These are phyloP conservation scores for Bisporella sp. DNA, from an alignment of 2,329 filamentous ascomycete species.

Conservation along the genomic window DNA sequence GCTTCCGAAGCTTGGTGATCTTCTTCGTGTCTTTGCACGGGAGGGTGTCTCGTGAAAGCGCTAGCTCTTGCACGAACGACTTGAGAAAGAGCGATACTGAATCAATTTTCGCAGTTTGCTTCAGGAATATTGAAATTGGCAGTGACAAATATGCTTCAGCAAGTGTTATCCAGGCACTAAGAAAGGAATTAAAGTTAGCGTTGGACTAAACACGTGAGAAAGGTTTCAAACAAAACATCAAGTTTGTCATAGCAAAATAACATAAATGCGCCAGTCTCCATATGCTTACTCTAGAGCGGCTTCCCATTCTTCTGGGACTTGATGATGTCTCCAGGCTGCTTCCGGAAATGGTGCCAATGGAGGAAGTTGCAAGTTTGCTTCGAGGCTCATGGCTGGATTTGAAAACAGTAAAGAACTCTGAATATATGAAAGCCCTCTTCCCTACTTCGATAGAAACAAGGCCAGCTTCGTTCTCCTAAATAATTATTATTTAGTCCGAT, in stretches of 20 bases:
- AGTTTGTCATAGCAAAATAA: no score
- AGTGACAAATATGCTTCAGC: constrained; percentile 57
- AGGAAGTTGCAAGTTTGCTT: constrained; percentile 49
- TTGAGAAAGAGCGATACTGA: constrained; percentile 57
- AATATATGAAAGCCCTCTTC: no score
- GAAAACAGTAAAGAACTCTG: neutral
- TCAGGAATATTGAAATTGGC: constrained; percentile 46
- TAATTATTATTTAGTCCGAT: no score
- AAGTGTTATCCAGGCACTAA: constrained; percentile 61
- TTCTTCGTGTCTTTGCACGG: constrained; percentile 21
- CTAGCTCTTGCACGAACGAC: constrained; percentile 56
- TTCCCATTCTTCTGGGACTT: constrained; percentile 69
- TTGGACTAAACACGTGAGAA: no score
- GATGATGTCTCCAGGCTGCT: constrained; percentile 54
- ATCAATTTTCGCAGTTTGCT: constrained; percentile 44
- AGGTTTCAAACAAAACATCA: no score
- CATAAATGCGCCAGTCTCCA: neutral
- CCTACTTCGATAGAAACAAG: neutral
- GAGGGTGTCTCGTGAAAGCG: constrained; percentile 23
- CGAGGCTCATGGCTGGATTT: constrained; percentile 29
- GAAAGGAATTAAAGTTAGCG: neutral
- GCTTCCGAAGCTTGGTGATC: constrained; percentile 48
- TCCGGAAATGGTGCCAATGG: constrained; percentile 74
- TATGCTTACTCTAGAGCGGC: constrained; percentile 52
- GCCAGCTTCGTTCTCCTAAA: neutral